Conservation (phyloP, 768 basidiomycete genomes). For the Baorangia bicolor region DNA sequence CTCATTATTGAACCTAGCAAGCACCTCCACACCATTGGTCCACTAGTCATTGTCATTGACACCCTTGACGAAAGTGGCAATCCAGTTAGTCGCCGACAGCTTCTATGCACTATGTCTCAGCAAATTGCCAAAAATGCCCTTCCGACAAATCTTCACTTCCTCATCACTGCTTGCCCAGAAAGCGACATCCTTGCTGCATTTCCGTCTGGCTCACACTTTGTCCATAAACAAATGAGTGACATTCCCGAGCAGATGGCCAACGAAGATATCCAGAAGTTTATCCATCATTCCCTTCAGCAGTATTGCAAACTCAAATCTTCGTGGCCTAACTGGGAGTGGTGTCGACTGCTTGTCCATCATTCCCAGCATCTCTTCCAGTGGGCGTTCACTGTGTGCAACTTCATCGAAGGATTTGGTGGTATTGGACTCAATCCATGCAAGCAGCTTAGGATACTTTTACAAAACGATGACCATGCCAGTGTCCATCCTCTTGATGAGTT, state of each 20-base stretch:
- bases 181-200: slow-evolving; percentile 7
- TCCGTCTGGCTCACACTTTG: slow-evolving; percentile 5
- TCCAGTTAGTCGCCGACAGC: no score
- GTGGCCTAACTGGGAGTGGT: slow-evolving; percentile 5
- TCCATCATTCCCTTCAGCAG: neutral
- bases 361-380: slow-evolving; percentile 26
- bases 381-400: slow-evolving; percentile 19
- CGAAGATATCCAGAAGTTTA: no score
- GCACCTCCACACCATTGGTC: no score
- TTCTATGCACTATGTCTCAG: no score
- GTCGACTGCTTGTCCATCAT: slow-evolving; percentile 7
- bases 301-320: neutral
- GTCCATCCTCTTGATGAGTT: neutral
- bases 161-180: no score
- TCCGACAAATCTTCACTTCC: no score
- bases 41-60: no score
- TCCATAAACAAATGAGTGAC: slow-evolving; percentile 12
- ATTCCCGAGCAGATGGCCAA: neutral
- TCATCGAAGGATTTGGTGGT: slow-evolving; percentile 9
- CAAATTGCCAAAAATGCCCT: no score
- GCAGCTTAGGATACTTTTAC: neutral
- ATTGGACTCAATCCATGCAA: neutral
- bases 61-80: no score
- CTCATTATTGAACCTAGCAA: no score
- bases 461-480: neutral